A percentile compares a stretch with the other conserved stretches of the same genome.
Conservation (phyloP, 768 basidiomycete species). For the Roridomyces roridus region DNA sequence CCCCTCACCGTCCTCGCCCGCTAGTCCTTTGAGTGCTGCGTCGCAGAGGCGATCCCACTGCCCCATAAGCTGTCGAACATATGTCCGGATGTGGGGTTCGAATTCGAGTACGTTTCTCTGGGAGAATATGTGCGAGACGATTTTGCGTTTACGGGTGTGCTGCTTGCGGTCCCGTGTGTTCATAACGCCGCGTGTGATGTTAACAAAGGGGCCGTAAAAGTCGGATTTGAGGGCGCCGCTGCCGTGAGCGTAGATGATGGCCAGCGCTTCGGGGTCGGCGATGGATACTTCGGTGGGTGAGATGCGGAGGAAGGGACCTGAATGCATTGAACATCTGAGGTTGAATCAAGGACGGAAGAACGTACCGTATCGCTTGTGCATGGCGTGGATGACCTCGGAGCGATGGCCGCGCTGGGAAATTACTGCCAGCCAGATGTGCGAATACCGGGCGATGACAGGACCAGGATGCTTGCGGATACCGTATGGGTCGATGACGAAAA, state of each 20-base stretch:
- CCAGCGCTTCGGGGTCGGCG: conserved; percentile 79
- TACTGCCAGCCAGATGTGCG: no score
- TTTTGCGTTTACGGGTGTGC: conserved; percentile 89
- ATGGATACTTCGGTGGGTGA: conserved; percentile 81
- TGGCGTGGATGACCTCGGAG: conserved; percentile 70
- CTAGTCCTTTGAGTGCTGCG: conserved; percentile 54
- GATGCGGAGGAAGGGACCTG: conserved; percentile 70
- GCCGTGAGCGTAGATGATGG: conserved; percentile 78
- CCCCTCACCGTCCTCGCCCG: conserved; percentile 64
- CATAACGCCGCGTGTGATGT: conserved; percentile 73
- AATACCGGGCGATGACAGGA: no score
- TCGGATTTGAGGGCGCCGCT: conserved; percentile 80
- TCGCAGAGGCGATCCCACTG: conserved; percentile 80
- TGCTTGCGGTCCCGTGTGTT: conserved; percentile 77
- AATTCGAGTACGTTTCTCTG: conserved; percentile 87
- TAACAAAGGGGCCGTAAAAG: conserved; percentile 81
- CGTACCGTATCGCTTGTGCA: conserved; percentile 77
- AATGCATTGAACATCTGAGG: background rate
- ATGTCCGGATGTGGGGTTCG: conserved; percentile 73
- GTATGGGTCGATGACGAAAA: no score
- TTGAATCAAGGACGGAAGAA: background rate
- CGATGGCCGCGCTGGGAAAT: no score
- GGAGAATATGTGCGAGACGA: conserved; percentile 83
- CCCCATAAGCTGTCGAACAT: conserved; percentile 61
- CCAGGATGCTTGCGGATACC: no score